Evolutionary conservation across 2,329 filamentous ascomycete genomes (phyloP).

Genomic region (Elsinoe arachidis): DNA sequence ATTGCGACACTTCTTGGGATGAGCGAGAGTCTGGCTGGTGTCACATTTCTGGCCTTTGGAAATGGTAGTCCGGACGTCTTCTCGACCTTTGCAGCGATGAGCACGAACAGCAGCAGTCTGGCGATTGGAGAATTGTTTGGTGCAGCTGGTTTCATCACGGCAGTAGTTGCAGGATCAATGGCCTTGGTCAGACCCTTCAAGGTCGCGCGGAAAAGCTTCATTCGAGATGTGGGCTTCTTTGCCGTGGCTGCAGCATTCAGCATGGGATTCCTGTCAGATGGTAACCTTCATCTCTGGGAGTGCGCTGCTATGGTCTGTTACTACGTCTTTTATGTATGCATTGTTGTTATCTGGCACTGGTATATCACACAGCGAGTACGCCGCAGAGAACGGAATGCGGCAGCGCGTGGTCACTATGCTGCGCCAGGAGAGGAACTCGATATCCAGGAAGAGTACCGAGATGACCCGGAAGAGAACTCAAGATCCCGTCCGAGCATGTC

Average conservation of each 20-base stretch:
- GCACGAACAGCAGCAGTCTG: conserved; percentile 91
- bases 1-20: conserved; percentile 82
- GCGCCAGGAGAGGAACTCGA: conserved; percentile 50
- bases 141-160: conserved; percentile 90
- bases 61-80: conserved; percentile 98
- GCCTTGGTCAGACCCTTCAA: conserved; percentile 90
- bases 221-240: conserved; percentile 88
- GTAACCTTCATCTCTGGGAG: conserved; percentile 77
- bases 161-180: conserved; percentile 95
- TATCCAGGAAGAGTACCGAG: conserved; percentile 43
- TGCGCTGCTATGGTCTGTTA: conserved; percentile 83
- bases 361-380: conserved; percentile 57
- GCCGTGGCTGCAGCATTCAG: conserved; percentile 78
- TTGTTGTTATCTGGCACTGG: conserved; percentile 92
- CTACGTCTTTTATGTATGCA: conserved; percentile 79
- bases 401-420: conserved; percentile 66
- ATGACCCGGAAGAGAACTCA: conserved; percentile 43
- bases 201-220: conserved; percentile 80
- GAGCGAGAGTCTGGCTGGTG: conserved; percentile 91
- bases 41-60: conserved; percentile 92
- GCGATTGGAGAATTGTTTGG: conserved; percentile 92
- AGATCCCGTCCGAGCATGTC: conserved; percentile 31
- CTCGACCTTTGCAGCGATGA: conserved; percentile 97
- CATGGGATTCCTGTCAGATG: conserved; percentile 79
- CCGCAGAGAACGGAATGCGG: conserved; percentile 56